Evolutionary conservation across 2,329 filamentous ascomycete species (phyloP), one percentile per base, ranked within the genome.

Genomic region (Ambrosiella beaveri): DNA sequence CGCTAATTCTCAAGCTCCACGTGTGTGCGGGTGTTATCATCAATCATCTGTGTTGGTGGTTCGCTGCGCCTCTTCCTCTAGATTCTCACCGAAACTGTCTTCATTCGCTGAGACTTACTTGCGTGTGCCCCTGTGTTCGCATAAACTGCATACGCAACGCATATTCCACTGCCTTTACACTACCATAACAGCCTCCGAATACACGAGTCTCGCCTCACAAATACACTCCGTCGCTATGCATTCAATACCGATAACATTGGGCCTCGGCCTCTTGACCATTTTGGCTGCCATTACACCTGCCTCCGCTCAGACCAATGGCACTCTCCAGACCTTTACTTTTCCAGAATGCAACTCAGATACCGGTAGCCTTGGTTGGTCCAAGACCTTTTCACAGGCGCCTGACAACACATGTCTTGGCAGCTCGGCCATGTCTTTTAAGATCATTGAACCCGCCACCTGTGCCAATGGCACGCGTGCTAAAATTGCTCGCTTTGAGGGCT

Each of bases 391-490:
- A 37, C 58, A 61, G 44, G 57, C 57, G n/a, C 57, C 61, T 12
- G 61, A 62, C 15, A 41, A 59, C 37, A 57, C 58, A 13, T 62
- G 61, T 36, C 57, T 62, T 11, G 60, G 54, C 35, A 59, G 58
- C n/a, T 57, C 55, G 15, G 53, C 49, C 37, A 56, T 59, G 52
- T 59, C 61, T 7, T 61, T 62, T 49, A 54, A 57, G 50, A 53
- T 62, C 37, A 36, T 58, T 38, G 51, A 58, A 52, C 59, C 59
- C 11, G 59, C 61, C 12, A 27, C 49, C 11, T 62, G 61, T 37
- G 57, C 61, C 11, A 62, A 62, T 55, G 61, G 61, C 57, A 61
- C 61, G 39, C 61, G 59, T 15, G 61, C 61, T 27, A 59, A 61
- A 19, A 60, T 62, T 9, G 61, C 61, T 15, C 59, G 61, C 7